Evolutionary conservation across 257 asterid species (phyloP).

Genomic region (Coffea canephora): DNA sequence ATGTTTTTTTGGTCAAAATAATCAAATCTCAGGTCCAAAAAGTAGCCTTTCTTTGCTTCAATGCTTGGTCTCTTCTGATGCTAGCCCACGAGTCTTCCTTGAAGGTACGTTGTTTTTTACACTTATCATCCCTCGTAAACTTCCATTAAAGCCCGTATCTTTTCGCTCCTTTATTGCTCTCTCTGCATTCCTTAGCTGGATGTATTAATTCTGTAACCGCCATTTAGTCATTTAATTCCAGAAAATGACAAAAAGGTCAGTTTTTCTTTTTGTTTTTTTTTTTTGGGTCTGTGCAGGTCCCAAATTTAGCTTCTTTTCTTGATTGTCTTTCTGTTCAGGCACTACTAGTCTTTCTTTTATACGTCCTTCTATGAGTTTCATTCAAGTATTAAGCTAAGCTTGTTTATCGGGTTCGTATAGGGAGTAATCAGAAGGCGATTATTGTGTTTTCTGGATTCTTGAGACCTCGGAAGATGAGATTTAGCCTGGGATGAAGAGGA

Average conservation of each 20-base stretch:
- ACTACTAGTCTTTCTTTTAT: not conserved
- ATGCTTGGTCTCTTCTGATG: not conserved
- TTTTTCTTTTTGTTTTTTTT: not conserved
- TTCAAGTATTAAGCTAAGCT: not conserved
- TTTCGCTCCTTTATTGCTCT: not conserved
- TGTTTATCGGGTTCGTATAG: slow-evolving; percentile 11
- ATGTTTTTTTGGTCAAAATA: not conserved
- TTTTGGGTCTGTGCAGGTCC: not conserved
- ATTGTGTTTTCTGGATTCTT: slow-evolving; percentile 18
- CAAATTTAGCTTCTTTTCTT: not conserved
- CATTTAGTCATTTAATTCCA: not conserved
- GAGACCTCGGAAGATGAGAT: slow-evolving; percentile 22
- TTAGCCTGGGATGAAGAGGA: not conserved
- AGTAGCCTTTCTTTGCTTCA: slow-evolving; percentile 4
- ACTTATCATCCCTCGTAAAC: not conserved
- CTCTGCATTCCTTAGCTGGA: not conserved
- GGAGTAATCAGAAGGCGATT: slow-evolving; percentile 18
- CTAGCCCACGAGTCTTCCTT: slow-evolving; percentile 14
- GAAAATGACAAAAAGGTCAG: not conserved
- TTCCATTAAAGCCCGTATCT: slow-evolving; percentile 6
- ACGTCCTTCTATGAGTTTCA: not conserved
- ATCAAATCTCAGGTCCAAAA: not conserved
- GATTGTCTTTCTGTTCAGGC: not conserved
- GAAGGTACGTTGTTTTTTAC: slow-evolving; percentile 19
- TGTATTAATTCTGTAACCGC: not conserved